These are phyloP conservation scores for Blastomyces gilchristii DNA, from an alignment of 2,329 filamentous ascomycete species.

Conservation along the genomic window DNA sequence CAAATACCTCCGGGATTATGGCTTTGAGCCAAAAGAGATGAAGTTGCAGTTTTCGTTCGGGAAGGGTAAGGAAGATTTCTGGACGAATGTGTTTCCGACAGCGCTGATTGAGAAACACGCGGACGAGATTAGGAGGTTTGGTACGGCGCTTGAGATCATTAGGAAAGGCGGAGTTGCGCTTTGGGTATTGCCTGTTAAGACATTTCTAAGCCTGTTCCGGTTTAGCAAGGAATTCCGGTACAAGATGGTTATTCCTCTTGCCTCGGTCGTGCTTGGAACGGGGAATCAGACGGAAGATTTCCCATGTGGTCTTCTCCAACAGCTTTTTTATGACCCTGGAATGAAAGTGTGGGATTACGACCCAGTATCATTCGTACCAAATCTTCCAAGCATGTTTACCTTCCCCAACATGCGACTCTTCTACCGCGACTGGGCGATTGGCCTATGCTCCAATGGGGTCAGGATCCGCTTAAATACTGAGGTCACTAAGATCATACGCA, in stretches of 20 bases:
- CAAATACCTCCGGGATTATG: conserved; percentile 50
- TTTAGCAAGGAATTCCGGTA: conserved; percentile 62
- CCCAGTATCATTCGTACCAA: conserved; percentile 44
- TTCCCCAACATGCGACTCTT: conserved; percentile 51
- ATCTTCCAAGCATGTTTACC: conserved; percentile 48
- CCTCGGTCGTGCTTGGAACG: conserved; percentile 63
- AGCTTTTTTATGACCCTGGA: conserved; percentile 49
- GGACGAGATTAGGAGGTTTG: conserved; percentile 46
- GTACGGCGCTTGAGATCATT: conserved; percentile 45
- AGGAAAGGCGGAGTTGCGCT: conserved; percentile 47
- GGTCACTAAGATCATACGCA: conserved; percentile 40
- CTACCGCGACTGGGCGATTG: conserved; percentile 46
- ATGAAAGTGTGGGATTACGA: conserved; percentile 54
- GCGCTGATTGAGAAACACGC: conserved; percentile 46
- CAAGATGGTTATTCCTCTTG: conserved; percentile 59
- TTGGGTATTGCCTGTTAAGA: conserved; percentile 48
- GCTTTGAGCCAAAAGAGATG: conserved; percentile 47
- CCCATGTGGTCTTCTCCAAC: conserved; percentile 55
- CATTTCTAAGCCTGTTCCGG: conserved; percentile 41
- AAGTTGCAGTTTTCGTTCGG: conserved; percentile 52
- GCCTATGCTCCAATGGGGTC: conserved; percentile 45
- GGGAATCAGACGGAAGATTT: conserved; percentile 66
- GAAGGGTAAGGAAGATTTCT: conserved; percentile 47
- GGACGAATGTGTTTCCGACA: conserved; percentile 52
- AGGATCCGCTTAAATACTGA: conserved; percentile 47